A percentile compares a stretch with the other conserved stretches of the same genome.
phyloP scores from a whole-genome alignment of 257 asterid species.

The Przewalskia tangutica region DNA sequence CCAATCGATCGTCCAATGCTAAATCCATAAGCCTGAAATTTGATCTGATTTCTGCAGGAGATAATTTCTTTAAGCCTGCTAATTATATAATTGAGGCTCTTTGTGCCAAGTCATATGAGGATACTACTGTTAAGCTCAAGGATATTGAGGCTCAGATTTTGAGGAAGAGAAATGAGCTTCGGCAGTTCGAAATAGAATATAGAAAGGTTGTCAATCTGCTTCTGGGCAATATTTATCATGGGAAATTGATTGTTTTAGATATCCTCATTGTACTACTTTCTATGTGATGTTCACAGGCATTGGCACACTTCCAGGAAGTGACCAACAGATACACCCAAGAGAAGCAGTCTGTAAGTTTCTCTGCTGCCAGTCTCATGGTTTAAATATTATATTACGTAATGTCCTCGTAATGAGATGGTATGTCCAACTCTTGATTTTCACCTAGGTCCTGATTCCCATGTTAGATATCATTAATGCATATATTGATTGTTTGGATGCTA shows the following conservation, averaged over 20 bases:
- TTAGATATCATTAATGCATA: background rate
- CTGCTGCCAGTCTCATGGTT: background rate
- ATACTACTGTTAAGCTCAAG: conserved; percentile 73
- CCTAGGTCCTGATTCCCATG: too few relatives aligned
- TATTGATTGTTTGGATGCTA: background rate
- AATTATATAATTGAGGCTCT: conserved; percentile 88
- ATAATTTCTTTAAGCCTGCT: conserved; percentile 97
- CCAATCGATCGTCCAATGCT: background rate
- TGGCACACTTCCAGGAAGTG: conserved; percentile 96
- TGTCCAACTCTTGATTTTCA: background rate
- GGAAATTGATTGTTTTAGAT: background rate
- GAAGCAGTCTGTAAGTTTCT: conserved; percentile 77
- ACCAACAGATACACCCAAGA: conserved; percentile 86
- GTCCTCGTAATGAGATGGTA: background rate
- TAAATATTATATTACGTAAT: background rate
- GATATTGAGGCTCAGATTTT: conserved; percentile 90
- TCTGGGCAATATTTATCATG: background rate
- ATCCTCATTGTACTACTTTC: background rate
- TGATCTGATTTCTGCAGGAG: conserved; percentile 51
- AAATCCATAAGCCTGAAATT: background rate
- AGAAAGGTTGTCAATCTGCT: conserved; percentile 52
- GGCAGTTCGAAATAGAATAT: conserved; percentile 94
- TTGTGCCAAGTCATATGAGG: conserved; percentile 88
- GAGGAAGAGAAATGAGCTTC: conserved; percentile 90
- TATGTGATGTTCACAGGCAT: conserved; percentile 46